phyloP scores from a whole-genome alignment of 768 basidiomycete genomes.

The Hydnomerulius pinastri region DNA sequence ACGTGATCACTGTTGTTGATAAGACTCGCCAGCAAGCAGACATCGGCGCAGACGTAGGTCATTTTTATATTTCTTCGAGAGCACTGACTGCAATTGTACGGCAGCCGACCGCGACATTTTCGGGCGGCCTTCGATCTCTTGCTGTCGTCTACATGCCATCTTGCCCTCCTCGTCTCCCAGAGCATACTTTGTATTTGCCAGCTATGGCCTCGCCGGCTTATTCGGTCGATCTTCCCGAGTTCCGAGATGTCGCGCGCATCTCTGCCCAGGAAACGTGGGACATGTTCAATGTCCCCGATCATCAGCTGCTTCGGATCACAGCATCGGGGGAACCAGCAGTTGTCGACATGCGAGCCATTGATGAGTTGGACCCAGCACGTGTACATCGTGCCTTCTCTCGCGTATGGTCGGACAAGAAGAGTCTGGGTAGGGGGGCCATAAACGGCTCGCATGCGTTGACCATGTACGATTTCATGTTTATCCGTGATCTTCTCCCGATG shows the following conservation, averaged over 20 bases:
- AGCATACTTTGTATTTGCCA: conserved; percentile 59
- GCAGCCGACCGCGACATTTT: conserved; percentile 43
- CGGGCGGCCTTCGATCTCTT: conserved; percentile 53
- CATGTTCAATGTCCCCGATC: conserved; percentile 41
- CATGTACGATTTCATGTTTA: conserved; percentile 48
- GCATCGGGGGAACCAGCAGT: conserved; percentile 36
- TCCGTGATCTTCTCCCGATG: conserved; percentile 6
- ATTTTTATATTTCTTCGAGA: conserved; percentile 12
- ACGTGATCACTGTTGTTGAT: conserved; percentile 41
- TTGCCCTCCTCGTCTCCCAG: conserved; percentile 34
- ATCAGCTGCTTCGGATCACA: conserved; percentile 42
- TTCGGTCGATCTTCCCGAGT: conserved; percentile 22
- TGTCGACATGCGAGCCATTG: conserved; percentile 50
- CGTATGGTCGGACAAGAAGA: conserved; percentile 40
- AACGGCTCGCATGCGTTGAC: conserved; percentile 60
- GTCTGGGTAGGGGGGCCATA: conserved; percentile 37
- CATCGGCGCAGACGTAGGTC: conserved; percentile 29
- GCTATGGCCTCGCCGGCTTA: conserved; percentile 39
- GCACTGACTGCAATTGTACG: conserved; percentile 31
- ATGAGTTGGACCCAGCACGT: conserved; percentile 40
- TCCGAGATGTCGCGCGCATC: conserved; percentile 24
- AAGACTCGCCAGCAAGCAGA: conserved; percentile 27
- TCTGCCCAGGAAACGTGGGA: conserved; percentile 45
- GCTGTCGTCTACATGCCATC: conserved; percentile 70
- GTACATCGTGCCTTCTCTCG: conserved; percentile 49